Percentiles rank a stretch among this genome's conserved stretches.
phyloP scores from a whole-genome alignment of 2,329 filamentous ascomycete genomes.

The Epichloe uncinata region DNA sequence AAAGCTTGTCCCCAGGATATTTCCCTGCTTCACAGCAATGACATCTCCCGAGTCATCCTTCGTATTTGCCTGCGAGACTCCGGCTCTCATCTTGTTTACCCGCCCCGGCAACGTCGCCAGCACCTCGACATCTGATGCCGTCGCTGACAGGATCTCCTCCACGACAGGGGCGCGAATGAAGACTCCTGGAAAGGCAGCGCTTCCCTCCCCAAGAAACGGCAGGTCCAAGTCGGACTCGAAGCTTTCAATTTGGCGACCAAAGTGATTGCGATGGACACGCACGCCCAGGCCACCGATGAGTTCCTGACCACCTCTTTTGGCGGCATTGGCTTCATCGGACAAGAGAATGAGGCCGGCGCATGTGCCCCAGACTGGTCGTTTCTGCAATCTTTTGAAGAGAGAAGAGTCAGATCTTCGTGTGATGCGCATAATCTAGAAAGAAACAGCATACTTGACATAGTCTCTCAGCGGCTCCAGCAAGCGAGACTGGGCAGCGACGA shows the following conservation, averaged over 20 bases:
- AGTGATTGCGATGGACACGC: conserved; percentile 85
- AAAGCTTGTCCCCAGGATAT: conserved; percentile 89
- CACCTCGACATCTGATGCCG: conserved; percentile 29
- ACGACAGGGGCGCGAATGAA: conserved; percentile 95
- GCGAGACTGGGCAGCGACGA: conserved; percentile 70
- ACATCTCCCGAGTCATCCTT: conserved; percentile 54
- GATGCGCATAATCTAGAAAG: no score
- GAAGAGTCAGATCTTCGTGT: background rate
- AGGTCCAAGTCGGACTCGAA: conserved; percentile 67
- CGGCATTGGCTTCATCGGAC: conserved; percentile 73
- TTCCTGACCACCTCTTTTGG: conserved; percentile 84
- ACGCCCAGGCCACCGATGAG: conserved; percentile 87
- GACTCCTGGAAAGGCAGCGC: conserved; percentile 55
- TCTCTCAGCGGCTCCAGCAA: conserved; percentile 72
- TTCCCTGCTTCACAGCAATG: conserved; percentile 78
- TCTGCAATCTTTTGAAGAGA: conserved; percentile 30
- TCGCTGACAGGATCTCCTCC: conserved; percentile 54
- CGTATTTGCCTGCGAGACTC: conserved; percentile 23
- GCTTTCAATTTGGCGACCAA: conserved; percentile 84
- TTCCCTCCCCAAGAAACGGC: conserved; percentile 44
- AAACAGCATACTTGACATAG: conserved; percentile 67
- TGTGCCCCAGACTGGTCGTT: conserved; percentile 86
- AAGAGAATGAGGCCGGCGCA: conserved; percentile 91
- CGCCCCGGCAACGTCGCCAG: conserved; percentile 35
- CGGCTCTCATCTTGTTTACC: conserved; percentile 23